Evolutionary conservation across 148 eudicot species (phyloP), one percentile per base, ranked within the genome.

Genomic region (Rheum nobile): DNA sequence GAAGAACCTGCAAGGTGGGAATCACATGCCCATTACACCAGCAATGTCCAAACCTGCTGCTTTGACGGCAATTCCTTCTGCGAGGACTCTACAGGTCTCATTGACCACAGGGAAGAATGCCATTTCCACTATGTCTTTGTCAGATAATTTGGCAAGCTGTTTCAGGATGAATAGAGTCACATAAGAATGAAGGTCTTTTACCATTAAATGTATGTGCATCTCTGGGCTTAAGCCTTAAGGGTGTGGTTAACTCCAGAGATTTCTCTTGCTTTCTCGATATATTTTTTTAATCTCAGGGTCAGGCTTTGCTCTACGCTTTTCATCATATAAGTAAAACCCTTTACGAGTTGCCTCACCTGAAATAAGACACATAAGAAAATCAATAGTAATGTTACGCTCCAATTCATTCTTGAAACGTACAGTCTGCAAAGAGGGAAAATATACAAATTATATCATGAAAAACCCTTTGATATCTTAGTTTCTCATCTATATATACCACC

Each of bases 361-460:
- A 80, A 67, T 12, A 61, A 72, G 54, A 31, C 46, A 39, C 73
- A 80, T 71, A 32, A 76, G 32, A 50, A 47, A 32, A 22, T 34
- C 39, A 37, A 31, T 71, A 77, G 67, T 32, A 79, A 32, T 93
- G 77, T 93, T 91, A 47, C 98, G 86, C 84, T 93, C 98, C 82
- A 93, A 79, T 80, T 91, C 98, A 82, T 93, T 93, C 80, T 93
- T 93, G 71, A 93, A 93, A 14, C 97, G 94, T 43, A 93, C 96
- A 71, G 97, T 93, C 98, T 93, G 90, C 28, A 75, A 71, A 10
- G 28, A 1, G 75, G 43, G 50, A 17, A 5, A 72, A 47, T 21
- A 12, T 32, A 72, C 32, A 26, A 10, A 13, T 5, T 57, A 14
- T 2, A 93, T 55, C 92, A 88, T 84, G 21, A 12, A 24, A 4